Evolutionary conservation across 192 early-diverging fungal species (phyloP), one percentile per base, ranked within the genome.

Genomic region (Diversispora epigaea): DNA sequence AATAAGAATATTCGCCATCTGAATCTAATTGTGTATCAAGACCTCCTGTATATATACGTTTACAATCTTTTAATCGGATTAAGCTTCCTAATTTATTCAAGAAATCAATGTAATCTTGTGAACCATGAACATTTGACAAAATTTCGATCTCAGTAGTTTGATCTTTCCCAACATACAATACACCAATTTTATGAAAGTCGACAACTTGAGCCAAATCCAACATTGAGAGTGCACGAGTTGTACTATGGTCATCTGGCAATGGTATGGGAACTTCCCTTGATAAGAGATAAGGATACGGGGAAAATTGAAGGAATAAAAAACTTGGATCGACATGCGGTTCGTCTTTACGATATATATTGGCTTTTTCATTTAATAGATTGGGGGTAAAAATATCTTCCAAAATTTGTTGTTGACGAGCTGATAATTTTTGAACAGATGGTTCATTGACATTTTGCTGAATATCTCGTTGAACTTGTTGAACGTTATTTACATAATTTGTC

Each of bases 161-260:
- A 6, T 87, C 89, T 8, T 89, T 91, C 10, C 91, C 94, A 32
- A 97, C 93, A 79, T 97, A 99, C 0, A 95, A 82, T 8, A 99
- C 91, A 14, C 95, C 95, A 77, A 98, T 92, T 84, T 99, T 99
- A 85, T 98, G 93, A 74, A 96, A 88, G 80, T 99, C 95, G 4
- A 94, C 89, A 3, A 95, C 92, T 4, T 95, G 91, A 3, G 89
- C 96, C 47, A 84, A 86, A 82, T 99, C 97, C 74, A 99, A 82
- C 4, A 93, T 90, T 19, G 87, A 89, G 41, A 99, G 68, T 8
- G 91, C 89, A 25, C 97, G 88, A 10, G 79, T 83, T 6, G 91
- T 90, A 6, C 88, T 81, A 55, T 95, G 95, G 70, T 93, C 89
- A 15, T 92, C 86, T 6, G 95, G 90, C 44, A 97, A 79, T 39